Evolutionary conservation across 2,329 filamentous ascomycete species (phyloP).

Genomic region (Pseudogymnoascus sp.): DNA sequence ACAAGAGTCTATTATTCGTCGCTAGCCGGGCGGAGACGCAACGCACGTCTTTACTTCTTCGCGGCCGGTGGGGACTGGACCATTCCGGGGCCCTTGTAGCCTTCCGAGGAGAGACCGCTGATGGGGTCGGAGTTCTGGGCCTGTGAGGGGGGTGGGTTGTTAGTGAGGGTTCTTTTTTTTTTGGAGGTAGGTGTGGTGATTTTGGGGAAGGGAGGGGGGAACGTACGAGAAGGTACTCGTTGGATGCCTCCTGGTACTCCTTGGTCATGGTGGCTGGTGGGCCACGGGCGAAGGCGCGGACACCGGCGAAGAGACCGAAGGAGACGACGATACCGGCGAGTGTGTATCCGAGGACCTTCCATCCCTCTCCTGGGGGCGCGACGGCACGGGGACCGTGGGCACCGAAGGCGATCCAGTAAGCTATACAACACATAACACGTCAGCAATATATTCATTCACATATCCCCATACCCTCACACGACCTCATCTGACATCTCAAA

Average conservation of each 20-base stretch:
- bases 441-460: conserved; percentile 21
- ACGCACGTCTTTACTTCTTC: neutral
- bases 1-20: conserved; percentile 4
- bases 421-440: conserved; percentile 41
- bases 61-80: conserved; percentile 57
- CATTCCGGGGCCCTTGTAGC: conserved; percentile 69
- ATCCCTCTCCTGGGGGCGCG: conserved; percentile 74
- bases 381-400: conserved; percentile 85
- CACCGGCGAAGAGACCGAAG: conserved; percentile 60
- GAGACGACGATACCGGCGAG: conserved; percentile 57
- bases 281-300: conserved; percentile 64
- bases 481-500: neutral
- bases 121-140: conserved; percentile 78
- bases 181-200: neutral
- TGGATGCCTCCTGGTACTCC: conserved; percentile 92
- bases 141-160: conserved; percentile 37
- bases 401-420: conserved; percentile 98
- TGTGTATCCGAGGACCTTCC: conserved; percentile 69
- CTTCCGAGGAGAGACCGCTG: conserved; percentile 71
- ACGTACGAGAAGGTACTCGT: conserved; percentile 87
- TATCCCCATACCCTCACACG: neutral
- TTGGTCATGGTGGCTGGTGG: conserved; percentile 83
- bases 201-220: neutral
- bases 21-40: conserved; percentile 7
- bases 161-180: neutral